These are phyloP conservation scores for Geotrichum fermentans DNA, from an alignment of 1,139 yeast species.

Conservation along the genomic window DNA sequence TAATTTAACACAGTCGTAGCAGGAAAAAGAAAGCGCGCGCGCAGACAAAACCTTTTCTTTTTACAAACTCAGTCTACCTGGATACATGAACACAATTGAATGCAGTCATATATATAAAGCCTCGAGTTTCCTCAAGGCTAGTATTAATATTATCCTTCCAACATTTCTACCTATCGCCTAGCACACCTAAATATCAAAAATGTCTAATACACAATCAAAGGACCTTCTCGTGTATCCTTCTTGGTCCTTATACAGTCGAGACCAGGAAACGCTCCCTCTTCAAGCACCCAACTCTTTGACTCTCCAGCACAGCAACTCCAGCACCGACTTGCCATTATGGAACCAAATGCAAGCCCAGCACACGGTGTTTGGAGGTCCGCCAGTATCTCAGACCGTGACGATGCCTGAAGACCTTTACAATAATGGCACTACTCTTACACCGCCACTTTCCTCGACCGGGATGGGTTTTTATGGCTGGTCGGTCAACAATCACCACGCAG, in stretches of 20 bases:
- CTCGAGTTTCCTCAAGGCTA: too few relatives aligned
- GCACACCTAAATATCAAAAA: too few relatives aligned
- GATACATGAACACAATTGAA: too few relatives aligned
- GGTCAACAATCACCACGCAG: not conserved
- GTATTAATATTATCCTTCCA: too few relatives aligned
- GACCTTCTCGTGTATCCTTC: constrained; percentile 4
- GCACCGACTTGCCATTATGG: constrained; percentile 7
- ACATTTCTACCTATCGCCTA: too few relatives aligned
- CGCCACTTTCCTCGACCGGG: constrained; percentile 7
- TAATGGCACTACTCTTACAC: not conserved
- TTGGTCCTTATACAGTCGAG: constrained; percentile 4
- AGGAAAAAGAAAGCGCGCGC: too few relatives aligned
- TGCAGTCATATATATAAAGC: too few relatives aligned
- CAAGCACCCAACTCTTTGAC: constrained; percentile 1
- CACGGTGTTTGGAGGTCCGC: constrained; percentile 1
- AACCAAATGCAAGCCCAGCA: constrained; percentile 2
- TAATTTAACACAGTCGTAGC: too few relatives aligned
- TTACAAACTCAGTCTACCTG: too few relatives aligned
- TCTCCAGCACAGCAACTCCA: constrained; percentile 1
- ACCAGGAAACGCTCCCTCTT: not conserved
- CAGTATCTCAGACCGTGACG: constrained; percentile 8
- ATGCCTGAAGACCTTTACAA: not conserved
- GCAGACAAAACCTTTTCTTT: too few relatives aligned
- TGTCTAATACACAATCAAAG: too few relatives aligned
- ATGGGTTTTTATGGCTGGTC: constrained; percentile 5